Percentiles rank a stretch among this genome's conserved stretches.
Conservation (phyloP, 129 eudicot species). For the Pulicaria dysenterica region DNA sequence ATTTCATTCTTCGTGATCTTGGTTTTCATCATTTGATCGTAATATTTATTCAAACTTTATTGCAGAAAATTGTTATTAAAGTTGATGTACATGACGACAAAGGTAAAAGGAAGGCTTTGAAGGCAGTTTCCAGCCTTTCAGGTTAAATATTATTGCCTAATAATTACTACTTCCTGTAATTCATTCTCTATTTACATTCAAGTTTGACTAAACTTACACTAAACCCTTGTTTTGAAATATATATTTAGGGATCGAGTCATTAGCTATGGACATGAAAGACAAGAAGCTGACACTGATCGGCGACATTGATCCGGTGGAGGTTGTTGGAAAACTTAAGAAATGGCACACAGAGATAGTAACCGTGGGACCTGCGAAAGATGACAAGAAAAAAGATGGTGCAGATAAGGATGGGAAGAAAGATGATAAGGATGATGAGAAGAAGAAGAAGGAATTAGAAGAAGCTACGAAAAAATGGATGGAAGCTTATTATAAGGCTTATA, state of each 20-base stretch:
- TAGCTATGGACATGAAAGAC: slow-evolving; percentile 38
- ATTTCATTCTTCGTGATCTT: neutral
- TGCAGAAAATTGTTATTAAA: slow-evolving; percentile 38
- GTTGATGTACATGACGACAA: slow-evolving; percentile 32
- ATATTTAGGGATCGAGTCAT: slow-evolving; percentile 36
- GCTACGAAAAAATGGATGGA: neutral
- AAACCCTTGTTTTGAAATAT: neutral
- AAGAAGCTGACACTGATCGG: slow-evolving; percentile 38
- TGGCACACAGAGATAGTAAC: slow-evolving; percentile 27
- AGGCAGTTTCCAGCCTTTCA: slow-evolving; percentile 35
- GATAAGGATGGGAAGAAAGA: slow-evolving; percentile 5
- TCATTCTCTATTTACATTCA: neutral
- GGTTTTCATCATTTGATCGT: neutral
- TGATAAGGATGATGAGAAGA: neutral
- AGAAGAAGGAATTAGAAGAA: slow-evolving; percentile 12
- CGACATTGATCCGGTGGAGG: slow-evolving; percentile 36
- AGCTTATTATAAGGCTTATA: neutral
- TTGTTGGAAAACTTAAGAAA: slow-evolving; percentile 27
- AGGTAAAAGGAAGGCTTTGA: slow-evolving; percentile 32
- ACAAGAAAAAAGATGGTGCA: slow-evolving; percentile 7
- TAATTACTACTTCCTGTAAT: too few relatives aligned
- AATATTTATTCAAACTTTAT: neutral
- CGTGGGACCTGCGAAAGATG: slow-evolving; percentile 44
- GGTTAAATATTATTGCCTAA: neutral
- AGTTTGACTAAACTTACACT: neutral